A percentile compares a stretch with the other conserved stretches of the same genome.
Conservation (phyloP, 2,329 filamentous ascomycete genomes). For the Parastagonospora nodorum region DNA sequence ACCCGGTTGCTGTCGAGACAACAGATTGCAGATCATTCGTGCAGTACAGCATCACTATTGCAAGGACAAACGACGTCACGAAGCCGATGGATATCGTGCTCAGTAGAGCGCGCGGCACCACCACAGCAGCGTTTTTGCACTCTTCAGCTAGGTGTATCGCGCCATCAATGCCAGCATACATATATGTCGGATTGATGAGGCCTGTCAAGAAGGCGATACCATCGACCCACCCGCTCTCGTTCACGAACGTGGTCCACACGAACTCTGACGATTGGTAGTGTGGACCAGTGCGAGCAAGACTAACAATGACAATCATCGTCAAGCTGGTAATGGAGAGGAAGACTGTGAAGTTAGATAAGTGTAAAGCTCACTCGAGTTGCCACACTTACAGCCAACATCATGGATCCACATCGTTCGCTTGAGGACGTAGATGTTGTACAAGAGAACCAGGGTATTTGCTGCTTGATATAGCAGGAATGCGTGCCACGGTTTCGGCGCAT, state of each 20-base stretch:
- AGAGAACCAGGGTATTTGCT: slow-evolving; percentile 11
- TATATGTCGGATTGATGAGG: slow-evolving; percentile 18
- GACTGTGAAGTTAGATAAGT: slow-evolving; percentile 6
- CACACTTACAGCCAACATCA: slow-evolving; percentile 18
- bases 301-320: slow-evolving; percentile 53
- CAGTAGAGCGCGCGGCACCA: slow-evolving; percentile 43
- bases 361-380: neutral
- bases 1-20: slow-evolving; percentile 18
- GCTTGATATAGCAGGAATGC: slow-evolving; percentile 19
- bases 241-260: slow-evolving; percentile 54
- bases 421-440: slow-evolving; percentile 20
- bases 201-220: slow-evolving; percentile 51
- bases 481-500: slow-evolving; percentile 18
- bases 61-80: slow-evolving; percentile 23
- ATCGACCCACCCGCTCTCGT: slow-evolving; percentile 51
- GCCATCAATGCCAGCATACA: slow-evolving; percentile 25
- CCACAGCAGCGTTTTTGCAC: slow-evolving; percentile 27
- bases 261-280: slow-evolving; percentile 30
- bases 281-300: slow-evolving; percentile 49
- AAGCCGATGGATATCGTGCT: slow-evolving; percentile 39
- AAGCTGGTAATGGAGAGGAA: slow-evolving; percentile 38
- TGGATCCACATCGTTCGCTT: slow-evolving; percentile 24
- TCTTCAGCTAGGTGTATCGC: slow-evolving; percentile 41
- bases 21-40: slow-evolving; percentile 14
- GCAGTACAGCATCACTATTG: slow-evolving; percentile 20